Evolutionary conservation across 495 filamentous ascomycete genomes (phyloP).

Genomic region (Lasiosphaeria hispida): DNA sequence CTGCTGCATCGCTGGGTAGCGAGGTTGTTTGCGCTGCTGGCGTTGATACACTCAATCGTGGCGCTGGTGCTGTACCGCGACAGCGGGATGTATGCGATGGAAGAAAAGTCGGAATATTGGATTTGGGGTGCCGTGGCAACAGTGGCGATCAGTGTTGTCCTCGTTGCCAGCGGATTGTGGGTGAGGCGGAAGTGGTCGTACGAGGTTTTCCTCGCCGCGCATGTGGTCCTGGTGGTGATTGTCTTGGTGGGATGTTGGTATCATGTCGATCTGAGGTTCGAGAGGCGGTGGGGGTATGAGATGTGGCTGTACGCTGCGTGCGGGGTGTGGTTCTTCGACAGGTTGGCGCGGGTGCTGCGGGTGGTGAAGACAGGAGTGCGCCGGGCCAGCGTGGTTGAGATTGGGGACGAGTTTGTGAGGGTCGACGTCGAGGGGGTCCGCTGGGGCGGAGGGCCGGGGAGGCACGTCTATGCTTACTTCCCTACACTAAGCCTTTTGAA

Average conservation of each 20-base stretch:
- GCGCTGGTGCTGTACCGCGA: constrained; percentile 19
- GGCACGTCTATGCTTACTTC: constrained; percentile 45
- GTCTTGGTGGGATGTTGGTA: constrained; percentile 42
- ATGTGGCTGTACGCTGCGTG: constrained; percentile 43
- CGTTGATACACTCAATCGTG: constrained; percentile 34
- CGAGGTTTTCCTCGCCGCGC: constrained; percentile 42
- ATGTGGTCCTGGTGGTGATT: constrained; percentile 40
- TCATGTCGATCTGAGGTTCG: constrained; percentile 30
- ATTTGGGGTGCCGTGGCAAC: constrained; percentile 44
- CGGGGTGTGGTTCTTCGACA: constrained; percentile 48
- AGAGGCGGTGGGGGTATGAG: constrained; percentile 36
- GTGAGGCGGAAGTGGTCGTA: constrained; percentile 35
- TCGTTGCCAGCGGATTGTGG: constrained; percentile 19
- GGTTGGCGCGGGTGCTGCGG: constrained; percentile 32
- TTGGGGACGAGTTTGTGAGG: constrained; percentile 30
- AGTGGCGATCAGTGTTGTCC: constrained; percentile 19
- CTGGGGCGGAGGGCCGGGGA: constrained; percentile 27
- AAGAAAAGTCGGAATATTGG: constrained; percentile 31
- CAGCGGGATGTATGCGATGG: no score
- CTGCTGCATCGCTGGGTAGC: constrained; percentile 49
- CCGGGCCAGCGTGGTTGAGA: constrained; percentile 30
- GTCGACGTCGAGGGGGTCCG: constrained; percentile 36
- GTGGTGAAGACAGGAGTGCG: constrained; percentile 30
- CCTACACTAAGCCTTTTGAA: constrained; percentile 37
- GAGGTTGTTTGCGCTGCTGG: constrained; percentile 36